Conservation (phyloP, 1,284 basidiomycete species). For the Apiotrichum akiyoshidainum region DNA sequence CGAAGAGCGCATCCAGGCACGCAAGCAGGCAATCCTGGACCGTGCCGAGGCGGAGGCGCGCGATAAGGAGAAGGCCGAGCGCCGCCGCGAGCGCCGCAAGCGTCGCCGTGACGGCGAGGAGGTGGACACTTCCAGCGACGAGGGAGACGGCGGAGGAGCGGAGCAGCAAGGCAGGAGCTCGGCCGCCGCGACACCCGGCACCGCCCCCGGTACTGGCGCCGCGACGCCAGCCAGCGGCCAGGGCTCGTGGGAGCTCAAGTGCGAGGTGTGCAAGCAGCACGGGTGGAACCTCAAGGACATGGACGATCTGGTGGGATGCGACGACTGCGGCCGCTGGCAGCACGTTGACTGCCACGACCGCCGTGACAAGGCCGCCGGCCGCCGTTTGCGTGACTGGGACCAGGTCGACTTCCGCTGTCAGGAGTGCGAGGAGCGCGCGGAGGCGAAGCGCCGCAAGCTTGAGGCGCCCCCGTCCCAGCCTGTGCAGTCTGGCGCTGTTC, state of each 20-base stretch:
- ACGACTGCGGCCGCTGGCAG: constrained; percentile 55
- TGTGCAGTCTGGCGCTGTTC: not conserved
- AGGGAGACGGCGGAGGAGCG: constrained; percentile 15
- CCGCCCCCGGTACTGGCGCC: not conserved
- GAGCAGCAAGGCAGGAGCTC: not conserved
- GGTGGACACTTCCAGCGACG: constrained; percentile 18
- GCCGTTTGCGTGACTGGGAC: constrained; percentile 46
- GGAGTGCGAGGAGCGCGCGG: constrained; percentile 31
- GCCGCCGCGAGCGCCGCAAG: constrained; percentile 41
- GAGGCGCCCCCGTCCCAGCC: constrained; percentile 1
- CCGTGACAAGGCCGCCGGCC: constrained; percentile 35
- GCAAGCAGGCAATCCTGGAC: constrained; percentile 47
- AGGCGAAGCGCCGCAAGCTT: constrained; percentile 26
- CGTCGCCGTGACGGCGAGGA: constrained; percentile 36
- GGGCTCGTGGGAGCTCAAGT: constrained; percentile 53
- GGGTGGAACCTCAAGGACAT: constrained; percentile 53
- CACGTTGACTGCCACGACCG: constrained; percentile 49
- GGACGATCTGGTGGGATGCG: constrained; percentile 54
- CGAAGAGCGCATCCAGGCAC: constrained; percentile 49
- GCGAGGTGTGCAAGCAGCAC: constrained; percentile 53
- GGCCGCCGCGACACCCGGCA: not conserved
- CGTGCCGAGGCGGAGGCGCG: constrained; percentile 41
- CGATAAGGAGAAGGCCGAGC: constrained; percentile 44
- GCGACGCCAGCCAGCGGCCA: not conserved
- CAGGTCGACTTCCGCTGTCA: constrained; percentile 49